Base-by-base conservation (phyloP, 2,329 filamentous ascomycete genomes). In the Colletotrichum eleusines region DNA sequence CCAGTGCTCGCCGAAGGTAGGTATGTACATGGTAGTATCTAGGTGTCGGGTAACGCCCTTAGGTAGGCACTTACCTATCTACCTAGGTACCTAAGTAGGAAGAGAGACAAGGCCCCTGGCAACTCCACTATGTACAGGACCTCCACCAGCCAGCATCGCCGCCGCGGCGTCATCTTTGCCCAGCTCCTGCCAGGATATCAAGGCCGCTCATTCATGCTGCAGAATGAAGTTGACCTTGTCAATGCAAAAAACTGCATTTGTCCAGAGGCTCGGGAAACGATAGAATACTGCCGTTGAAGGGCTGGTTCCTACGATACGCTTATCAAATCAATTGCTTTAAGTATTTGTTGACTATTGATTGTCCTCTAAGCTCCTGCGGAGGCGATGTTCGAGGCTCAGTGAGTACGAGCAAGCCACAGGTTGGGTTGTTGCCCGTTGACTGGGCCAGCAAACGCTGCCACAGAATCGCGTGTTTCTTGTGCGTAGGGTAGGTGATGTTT, bases 61-160 rank as follows among this genome's bases (percentile, higher is more conserved):
- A n/a, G n/a, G n/a, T n/a, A n/a, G n/a, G n/a, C n/a, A n/a, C n/a
- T n/a, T n/a, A n/a, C n/a, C n/a, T n/a, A n/a, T n/a, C n/a, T n/a
- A n/a, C n/a, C n/a, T n/a, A n/a, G n/a, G n/a, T n/a, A n/a, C n/a
- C n/a, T n/a, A n/a, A n/a, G n/a, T n/a, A 26, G 5, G 3, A 31
- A 5, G 11, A 33, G 38, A 46, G 26, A 44, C 38, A 44, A 23
- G n/a, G 26, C 6, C 42, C n/a, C 28, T 60, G 28, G 12, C 59
- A 40, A 46, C 59, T 23, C 44, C 59, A 62, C 59, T 40, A 23
- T 40, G 59, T 23, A 33, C 20, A 31, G 33, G n/a, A 46, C n/a
- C 31, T 50, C n/a, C 31, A 38, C 20, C 26, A 46, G 26, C 16
- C 28, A 26, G 42, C 16, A 60, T 60, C 11, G n/a, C 57, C 40